Percentiles rank a stretch among this genome's conserved stretches.
phyloP scores from a whole-genome alignment of 225 moss, liverwort and hornwort species.

The Polytrichum commune region DNA sequence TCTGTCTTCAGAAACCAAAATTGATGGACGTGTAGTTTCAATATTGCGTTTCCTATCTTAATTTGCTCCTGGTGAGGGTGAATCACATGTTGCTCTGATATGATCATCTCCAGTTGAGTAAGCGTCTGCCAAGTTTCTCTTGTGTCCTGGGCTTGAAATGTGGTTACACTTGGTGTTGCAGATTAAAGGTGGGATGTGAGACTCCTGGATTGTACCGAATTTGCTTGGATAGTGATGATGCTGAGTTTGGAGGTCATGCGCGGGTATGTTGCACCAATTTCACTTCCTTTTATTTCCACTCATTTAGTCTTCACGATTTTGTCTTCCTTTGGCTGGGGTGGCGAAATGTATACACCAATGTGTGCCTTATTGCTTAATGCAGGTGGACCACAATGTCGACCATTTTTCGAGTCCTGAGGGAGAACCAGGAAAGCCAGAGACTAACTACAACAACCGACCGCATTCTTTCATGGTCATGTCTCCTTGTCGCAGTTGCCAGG shows the following conservation, averaged over 20 bases:
- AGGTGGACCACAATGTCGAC: conserved; percentile 75
- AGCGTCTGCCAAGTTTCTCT: no score
- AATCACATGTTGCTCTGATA: no score
- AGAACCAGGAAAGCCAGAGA: conserved; percentile 68
- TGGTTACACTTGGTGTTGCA: conserved; percentile 18
- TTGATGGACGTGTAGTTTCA: no score
- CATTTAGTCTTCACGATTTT: no score
- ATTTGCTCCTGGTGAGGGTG: no score
- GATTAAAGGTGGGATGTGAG: conserved; percentile 87
- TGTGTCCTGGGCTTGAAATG: not conserved
- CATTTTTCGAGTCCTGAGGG: conserved; percentile 84
- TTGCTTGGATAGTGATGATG: conserved; percentile 78
- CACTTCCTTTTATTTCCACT: not conserved
- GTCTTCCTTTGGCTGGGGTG: no score
- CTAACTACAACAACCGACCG: conserved; percentile 77
- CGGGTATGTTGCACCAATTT: conserved; percentile 37
- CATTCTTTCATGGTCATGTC: conserved; percentile 81
- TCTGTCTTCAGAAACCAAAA: no score
- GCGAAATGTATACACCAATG: no score
- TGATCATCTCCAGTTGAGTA: no score
- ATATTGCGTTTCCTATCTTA: no score
- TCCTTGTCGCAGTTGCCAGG: conserved; percentile 82
- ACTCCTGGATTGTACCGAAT: conserved; percentile 80
- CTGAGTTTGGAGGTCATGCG: conserved; percentile 68
- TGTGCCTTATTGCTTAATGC: not conserved